Evolutionary conservation across 139 green algal species (phyloP).

Genomic region (Closterium sp.): DNA sequence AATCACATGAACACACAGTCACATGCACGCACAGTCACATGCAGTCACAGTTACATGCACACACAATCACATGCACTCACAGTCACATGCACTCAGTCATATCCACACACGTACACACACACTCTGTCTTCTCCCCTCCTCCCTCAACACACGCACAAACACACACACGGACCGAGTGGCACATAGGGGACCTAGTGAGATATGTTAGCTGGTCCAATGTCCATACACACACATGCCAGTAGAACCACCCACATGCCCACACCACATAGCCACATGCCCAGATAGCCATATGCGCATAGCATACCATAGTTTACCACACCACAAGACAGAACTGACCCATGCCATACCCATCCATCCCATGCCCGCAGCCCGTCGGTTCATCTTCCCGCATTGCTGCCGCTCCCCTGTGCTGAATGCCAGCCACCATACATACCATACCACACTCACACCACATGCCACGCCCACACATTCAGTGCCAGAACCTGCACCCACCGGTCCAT

Average conservation of each 20-base stretch:
- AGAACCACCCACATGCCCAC: not conserved
- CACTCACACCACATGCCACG: no score
- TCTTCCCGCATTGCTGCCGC: no score
- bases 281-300: not conserved
- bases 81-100: not conserved
- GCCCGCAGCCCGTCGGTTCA: no score
- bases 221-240: not conserved
- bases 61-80: not conserved
- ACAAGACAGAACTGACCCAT: no score
- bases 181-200: not conserved
- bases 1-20: no score
- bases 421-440: no score
- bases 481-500: not conserved
- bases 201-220: not conserved
- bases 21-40: not conserved
- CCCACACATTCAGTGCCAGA: no score
- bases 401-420: no score
- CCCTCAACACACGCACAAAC: not conserved
- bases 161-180: not conserved
- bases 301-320: no score
- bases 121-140: no score
- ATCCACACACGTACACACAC: no score
- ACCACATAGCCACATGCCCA: not conserved
- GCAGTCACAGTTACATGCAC: not conserved
- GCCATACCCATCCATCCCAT: no score